Conservation (phyloP, 1,139 yeast species). For the Zygoascus hellenicus region DNA sequence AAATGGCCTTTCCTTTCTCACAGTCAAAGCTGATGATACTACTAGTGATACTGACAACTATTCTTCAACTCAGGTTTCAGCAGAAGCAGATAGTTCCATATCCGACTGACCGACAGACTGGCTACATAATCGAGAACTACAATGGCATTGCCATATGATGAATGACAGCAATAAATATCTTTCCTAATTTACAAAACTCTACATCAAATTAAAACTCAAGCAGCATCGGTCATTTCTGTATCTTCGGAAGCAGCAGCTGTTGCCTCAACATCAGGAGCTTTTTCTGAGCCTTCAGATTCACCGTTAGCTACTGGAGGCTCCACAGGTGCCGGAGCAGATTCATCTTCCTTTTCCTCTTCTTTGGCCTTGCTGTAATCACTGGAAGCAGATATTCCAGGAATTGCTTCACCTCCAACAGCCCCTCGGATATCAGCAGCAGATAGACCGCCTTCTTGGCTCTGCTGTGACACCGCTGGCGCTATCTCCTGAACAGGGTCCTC, state of each 20-base stretch:
- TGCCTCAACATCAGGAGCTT: not conserved
- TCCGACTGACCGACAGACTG: not conserved
- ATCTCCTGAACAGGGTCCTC: slow-evolving; percentile 20
- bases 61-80: not conserved
- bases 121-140: not conserved
- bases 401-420: slow-evolving; percentile 55
- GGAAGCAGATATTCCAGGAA: slow-evolving; percentile 40
- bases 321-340: slow-evolving; percentile 6
- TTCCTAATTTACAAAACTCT: slow-evolving; percentile 1
- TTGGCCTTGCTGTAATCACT: slow-evolving; percentile 12
- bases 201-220: not conserved
- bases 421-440: slow-evolving; percentile 57
- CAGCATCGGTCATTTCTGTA: slow-evolving; percentile 12
- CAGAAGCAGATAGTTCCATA: not conserved
- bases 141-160: not conserved
- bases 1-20: slow-evolving; percentile 45
- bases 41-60: not conserved
- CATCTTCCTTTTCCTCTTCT: slow-evolving; percentile 5
- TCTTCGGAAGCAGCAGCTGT: slow-evolving; percentile 7
- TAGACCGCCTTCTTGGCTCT: slow-evolving; percentile 32
- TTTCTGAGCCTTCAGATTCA: not conserved
- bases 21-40: slow-evolving; percentile 34
- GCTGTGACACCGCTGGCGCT: slow-evolving; percentile 14
- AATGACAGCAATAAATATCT: not conserved
- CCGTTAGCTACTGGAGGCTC: slow-evolving; percentile 6